phyloP scores from a whole-genome alignment of 2,329 filamentous ascomycete genomes.

The Colletotrichum godetiae region DNA sequence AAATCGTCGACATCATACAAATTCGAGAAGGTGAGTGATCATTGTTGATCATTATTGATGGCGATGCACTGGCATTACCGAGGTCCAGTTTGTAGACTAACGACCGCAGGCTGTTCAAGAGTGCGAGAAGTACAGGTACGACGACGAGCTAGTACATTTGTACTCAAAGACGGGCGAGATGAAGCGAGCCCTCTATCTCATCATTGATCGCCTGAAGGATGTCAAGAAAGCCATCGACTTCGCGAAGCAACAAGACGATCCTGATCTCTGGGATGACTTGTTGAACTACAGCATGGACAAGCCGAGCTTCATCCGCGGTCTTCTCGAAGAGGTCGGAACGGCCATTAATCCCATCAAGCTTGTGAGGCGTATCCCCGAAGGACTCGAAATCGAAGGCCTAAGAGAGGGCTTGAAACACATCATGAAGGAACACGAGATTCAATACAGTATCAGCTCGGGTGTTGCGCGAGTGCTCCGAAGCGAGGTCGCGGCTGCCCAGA shows the following conservation, averaged over 20 bases:
- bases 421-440: conserved; percentile 95
- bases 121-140: conserved; percentile 84
- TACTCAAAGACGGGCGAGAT: conserved; percentile 96
- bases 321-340: conserved; percentile 94
- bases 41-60: not conserved
- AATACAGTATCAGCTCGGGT: conserved; percentile 90
- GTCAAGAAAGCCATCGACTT: conserved; percentile 94
- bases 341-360: conserved; percentile 92
- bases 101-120: conserved; percentile 70
- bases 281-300: conserved; percentile 98
- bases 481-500: conserved; percentile 88
- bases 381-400: conserved; percentile 90
- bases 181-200: conserved; percentile 89
- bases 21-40: conserved; percentile 74
- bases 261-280: conserved; percentile 94
- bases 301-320: conserved; percentile 89
- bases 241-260: conserved; percentile 91
- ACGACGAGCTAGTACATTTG: conserved; percentile 93
- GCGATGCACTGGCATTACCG: not conserved
- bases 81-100: not conserved
- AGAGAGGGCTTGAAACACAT: conserved; percentile 89
- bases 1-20: conserved; percentile 86
- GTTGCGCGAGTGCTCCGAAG: conserved; percentile 88
- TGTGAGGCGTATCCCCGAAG: conserved; percentile 90
- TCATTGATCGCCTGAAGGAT: conserved; percentile 92